phyloP scores from a whole-genome alignment of 1,284 basidiomycete species.

The Fomitopsis pinicola region DNA sequence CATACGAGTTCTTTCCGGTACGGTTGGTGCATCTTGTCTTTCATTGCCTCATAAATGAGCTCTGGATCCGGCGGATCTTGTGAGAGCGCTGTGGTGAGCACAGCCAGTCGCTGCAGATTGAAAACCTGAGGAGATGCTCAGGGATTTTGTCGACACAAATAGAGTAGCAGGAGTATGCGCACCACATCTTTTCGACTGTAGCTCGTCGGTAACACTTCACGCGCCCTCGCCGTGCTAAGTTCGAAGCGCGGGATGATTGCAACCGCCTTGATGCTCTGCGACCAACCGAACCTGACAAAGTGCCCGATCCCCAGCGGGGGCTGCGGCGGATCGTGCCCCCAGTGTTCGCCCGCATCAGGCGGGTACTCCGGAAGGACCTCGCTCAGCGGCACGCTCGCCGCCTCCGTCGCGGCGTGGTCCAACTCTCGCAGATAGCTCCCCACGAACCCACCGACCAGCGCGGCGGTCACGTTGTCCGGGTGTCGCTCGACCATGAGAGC shows the following conservation, averaged over 20 bases:
- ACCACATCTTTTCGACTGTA: constrained; percentile 94
- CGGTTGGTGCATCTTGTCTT: constrained; percentile 96
- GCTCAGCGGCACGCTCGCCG: constrained; percentile 87
- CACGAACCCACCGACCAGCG: constrained; percentile 97
- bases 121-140: constrained; percentile 68
- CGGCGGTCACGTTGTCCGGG: constrained; percentile 98
- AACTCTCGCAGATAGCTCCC: constrained; percentile 94
- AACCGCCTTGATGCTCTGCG: constrained; percentile 83
- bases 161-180: constrained; percentile 28
- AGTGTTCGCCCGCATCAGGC: constrained; percentile 83
- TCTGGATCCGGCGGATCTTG: constrained; percentile 89
- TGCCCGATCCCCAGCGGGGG: constrained; percentile 94
- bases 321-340: constrained; percentile 86
- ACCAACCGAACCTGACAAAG: constrained; percentile 91
- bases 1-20: constrained; percentile 85
- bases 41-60: constrained; percentile 99
- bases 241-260: constrained; percentile 97
- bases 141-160: not conserved
- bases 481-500: constrained; percentile 99
- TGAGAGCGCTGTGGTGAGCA: constrained; percentile 94
- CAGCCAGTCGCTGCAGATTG: constrained; percentile 95
- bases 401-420: constrained; percentile 69
- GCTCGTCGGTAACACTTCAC: constrained; percentile 78
- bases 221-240: constrained; percentile 92
- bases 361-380: constrained; percentile 98